phyloP scores from a whole-genome alignment of 2,329 filamentous ascomycete species.

The Microdochium bolleyi region DNA sequence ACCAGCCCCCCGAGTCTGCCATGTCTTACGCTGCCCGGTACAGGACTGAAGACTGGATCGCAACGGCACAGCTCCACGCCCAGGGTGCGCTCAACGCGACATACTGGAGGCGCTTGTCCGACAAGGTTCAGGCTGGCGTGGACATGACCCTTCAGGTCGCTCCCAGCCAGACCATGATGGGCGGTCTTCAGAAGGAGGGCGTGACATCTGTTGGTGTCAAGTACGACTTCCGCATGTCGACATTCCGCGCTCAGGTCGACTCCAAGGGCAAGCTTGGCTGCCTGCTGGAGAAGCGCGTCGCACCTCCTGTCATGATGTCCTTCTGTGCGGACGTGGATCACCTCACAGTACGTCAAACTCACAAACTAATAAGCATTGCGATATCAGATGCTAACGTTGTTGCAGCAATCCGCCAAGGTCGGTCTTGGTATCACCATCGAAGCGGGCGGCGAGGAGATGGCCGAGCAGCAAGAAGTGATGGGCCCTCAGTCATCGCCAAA shows the following conservation, averaged over 20 bases:
- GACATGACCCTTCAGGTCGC: slow-evolving; percentile 86
- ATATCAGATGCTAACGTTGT: slow-evolving; percentile 17
- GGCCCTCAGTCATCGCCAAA: slow-evolving; percentile 45
- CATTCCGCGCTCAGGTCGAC: slow-evolving; percentile 93
- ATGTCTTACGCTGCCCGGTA: slow-evolving; percentile 89
- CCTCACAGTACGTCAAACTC: slow-evolving; percentile 62
- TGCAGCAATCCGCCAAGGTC: slow-evolving; percentile 87
- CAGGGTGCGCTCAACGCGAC: slow-evolving; percentile 83
- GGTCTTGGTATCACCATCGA: slow-evolving; percentile 91
- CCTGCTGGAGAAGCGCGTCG: slow-evolving; percentile 90
- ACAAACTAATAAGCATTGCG: neutral
- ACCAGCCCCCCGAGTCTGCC: slow-evolving; percentile 81
- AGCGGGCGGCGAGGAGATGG: slow-evolving; percentile 73
- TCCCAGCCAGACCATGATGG: slow-evolving; percentile 63
- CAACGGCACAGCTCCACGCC: slow-evolving; percentile 80
- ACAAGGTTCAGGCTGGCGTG: slow-evolving; percentile 93
- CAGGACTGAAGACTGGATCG: slow-evolving; percentile 88
- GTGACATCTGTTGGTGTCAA: slow-evolving; percentile 89
- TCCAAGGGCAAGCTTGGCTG: slow-evolving; percentile 90
- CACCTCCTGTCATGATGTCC: slow-evolving; percentile 84
- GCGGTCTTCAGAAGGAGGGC: slow-evolving; percentile 75
- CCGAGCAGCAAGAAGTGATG: slow-evolving; percentile 68
- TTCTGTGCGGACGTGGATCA: slow-evolving; percentile 97
- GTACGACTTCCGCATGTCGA: slow-evolving; percentile 95
- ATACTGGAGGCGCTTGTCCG: slow-evolving; percentile 88